phyloP scores from a whole-genome alignment of 331 rosid genomes.

The Quercus lobata region DNA sequence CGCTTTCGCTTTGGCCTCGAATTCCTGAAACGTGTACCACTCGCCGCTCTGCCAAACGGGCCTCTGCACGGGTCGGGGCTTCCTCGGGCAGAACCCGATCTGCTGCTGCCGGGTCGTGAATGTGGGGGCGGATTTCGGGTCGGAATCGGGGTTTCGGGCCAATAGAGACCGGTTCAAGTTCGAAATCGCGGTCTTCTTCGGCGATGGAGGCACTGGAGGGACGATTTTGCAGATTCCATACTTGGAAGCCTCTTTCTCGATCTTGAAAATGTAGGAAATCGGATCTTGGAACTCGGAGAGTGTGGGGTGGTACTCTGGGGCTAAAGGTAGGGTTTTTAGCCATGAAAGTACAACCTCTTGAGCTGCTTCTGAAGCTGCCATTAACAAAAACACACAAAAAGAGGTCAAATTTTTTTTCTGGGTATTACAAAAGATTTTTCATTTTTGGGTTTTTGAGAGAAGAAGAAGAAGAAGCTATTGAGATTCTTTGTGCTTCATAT shows the following conservation, averaged over 20 bases:
- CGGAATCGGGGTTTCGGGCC: constrained; percentile 39
- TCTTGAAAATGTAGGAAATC: constrained; percentile 90
- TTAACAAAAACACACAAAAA: not conserved
- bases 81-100: constrained; percentile 97
- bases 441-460: not conserved
- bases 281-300: constrained; percentile 95
- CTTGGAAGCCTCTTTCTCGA: constrained; percentile 89
- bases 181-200: constrained; percentile 70
- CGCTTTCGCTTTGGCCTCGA: constrained; percentile 68
- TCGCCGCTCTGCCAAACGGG: constrained; percentile 98
- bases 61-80: constrained; percentile 65
- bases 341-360: constrained; percentile 67
- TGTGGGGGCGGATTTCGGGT: constrained; percentile 52
- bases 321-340: constrained; percentile 81
- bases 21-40: constrained; percentile 56
- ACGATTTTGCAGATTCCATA: constrained; percentile 95
- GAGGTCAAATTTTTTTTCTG: too few relatives aligned
- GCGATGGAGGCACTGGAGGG: constrained; percentile 73
- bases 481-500: constrained; percentile 30
- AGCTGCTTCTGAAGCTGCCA: constrained; percentile 55
- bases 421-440: too few relatives aligned
- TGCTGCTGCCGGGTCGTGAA: constrained; percentile 97
- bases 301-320: constrained; percentile 77
- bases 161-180: constrained; percentile 67
- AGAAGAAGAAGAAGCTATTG: constrained; percentile 10